Evolutionary conservation across 108 stramenopile genomes (phyloP).

Genomic region (Schizochytrium sp.): DNA sequence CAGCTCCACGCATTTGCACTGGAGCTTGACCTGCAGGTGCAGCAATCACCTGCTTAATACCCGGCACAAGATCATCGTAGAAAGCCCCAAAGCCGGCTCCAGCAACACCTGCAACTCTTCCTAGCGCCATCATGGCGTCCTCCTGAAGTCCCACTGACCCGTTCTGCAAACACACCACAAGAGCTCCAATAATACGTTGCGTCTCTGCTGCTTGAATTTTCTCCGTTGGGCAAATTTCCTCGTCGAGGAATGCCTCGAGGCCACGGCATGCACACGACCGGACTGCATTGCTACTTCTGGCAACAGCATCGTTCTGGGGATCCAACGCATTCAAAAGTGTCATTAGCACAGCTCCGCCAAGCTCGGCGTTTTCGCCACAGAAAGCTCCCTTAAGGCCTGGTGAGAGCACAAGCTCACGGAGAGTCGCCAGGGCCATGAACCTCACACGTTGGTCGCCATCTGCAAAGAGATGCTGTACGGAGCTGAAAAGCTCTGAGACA

Average conservation of each 20-base stretch:
- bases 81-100: background rate
- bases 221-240: conserved; percentile 37
- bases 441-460: conserved; percentile 29
- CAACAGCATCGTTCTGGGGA: background rate
- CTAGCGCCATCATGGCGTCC: conserved; percentile 48
- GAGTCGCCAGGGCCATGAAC: conserved; percentile 33
- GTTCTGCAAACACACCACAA: conserved; percentile 12
- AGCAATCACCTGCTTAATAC: conserved; percentile 54
- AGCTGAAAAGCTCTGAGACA: background rate
- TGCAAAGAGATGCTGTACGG: background rate
- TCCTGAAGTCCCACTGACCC: conserved; percentile 27
- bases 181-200: background rate
- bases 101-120: background rate
- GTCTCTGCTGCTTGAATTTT: background rate
- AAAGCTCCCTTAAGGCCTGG: conserved; percentile 40
- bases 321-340: background rate
- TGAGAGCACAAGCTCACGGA: conserved; percentile 49
- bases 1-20: background rate
- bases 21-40: conserved; percentile 35
- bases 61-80: conserved; percentile 55
- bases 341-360: background rate
- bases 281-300: background rate
- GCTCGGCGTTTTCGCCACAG: conserved; percentile 3
- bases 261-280: background rate
- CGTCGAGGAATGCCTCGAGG: conserved; percentile 48